These are phyloP conservation scores for Pseudopyricularia javanii DNA, from an alignment of 2,329 filamentous ascomycete species.

Conservation along the genomic window DNA sequence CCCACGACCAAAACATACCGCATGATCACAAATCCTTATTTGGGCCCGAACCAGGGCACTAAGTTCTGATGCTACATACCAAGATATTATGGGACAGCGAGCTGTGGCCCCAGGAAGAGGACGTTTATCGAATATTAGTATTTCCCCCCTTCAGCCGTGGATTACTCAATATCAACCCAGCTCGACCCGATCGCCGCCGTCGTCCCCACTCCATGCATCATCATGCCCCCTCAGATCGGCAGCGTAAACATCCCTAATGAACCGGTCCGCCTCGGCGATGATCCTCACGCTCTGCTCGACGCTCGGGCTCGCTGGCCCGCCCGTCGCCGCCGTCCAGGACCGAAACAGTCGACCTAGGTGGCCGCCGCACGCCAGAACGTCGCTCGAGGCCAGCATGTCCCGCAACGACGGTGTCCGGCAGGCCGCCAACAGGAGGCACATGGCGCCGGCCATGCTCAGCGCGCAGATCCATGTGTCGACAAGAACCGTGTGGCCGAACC, in stretches of 20 bases:
- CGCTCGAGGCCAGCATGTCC: conserved; percentile 20
- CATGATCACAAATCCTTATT: no score
- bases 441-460: conserved; percentile 34
- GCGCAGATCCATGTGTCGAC: conserved; percentile 44
- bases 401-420: conserved; percentile 24
- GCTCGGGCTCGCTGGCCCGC: conserved; percentile 27
- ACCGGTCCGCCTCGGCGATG: conserved; percentile 28
- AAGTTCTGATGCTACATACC: no score
- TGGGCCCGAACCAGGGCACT: no score
- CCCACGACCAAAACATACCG: no score
- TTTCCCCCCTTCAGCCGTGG: no score
- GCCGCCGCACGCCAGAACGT: conserved; percentile 24
- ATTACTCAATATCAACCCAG: no score
- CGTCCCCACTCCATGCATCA: not conserved
- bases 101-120: no score
- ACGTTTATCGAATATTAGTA: no score
- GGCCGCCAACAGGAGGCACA: conserved; percentile 34
- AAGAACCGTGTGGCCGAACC: conserved; percentile 35
- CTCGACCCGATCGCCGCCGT: not conserved
- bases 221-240: not conserved
- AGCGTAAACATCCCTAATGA: conserved; percentile 23
- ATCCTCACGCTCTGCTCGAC: conserved; percentile 32
- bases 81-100: no score
- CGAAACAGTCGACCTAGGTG: conserved; percentile 26
- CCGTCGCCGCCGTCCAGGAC: conserved; percentile 27